These are phyloP conservation scores for Alternaria brassicicola DNA, from an alignment of 2,329 filamentous ascomycete species.

Conservation along the genomic window DNA sequence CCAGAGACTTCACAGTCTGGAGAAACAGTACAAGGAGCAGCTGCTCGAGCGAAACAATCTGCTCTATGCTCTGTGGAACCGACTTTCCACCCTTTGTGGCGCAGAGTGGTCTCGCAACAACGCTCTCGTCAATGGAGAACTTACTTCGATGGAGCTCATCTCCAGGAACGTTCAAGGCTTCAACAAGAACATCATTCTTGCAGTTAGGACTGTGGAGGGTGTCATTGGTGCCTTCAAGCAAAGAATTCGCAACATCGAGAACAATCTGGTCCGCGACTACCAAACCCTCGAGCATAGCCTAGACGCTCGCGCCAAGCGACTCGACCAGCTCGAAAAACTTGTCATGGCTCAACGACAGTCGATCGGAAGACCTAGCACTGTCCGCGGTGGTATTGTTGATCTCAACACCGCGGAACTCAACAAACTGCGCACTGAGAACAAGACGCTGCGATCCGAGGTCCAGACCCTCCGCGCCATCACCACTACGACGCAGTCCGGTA, in stretches of 20 bases:
- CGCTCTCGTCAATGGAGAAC: conserved; percentile 83
- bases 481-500: conserved; percentile 31
- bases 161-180: conserved; percentile 85
- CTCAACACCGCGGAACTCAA: conserved; percentile 59
- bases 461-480: conserved; percentile 65
- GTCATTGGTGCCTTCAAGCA: conserved; percentile 78
- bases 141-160: conserved; percentile 85
- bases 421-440: conserved; percentile 66
- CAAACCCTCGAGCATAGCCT: conserved; percentile 82
- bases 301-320: conserved; percentile 78
- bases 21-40: conserved; percentile 84
- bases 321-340: conserved; percentile 84
- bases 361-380: conserved; percentile 47
- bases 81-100: conserved; percentile 83
- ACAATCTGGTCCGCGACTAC: conserved; percentile 89
- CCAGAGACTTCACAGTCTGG: conserved; percentile 74
- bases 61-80: conserved; percentile 87
- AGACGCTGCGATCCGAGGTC: conserved; percentile 65
- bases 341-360: conserved; percentile 56
- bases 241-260: conserved; percentile 83
- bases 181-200: conserved; percentile 84
- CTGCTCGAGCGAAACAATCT: conserved; percentile 87
- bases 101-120: conserved; percentile 91
- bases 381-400: conserved; percentile 50
- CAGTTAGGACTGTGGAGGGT: conserved; percentile 84